Evolutionary conservation across 257 asterid species (phyloP).

Genomic region (Cinchona pubescens): DNA sequence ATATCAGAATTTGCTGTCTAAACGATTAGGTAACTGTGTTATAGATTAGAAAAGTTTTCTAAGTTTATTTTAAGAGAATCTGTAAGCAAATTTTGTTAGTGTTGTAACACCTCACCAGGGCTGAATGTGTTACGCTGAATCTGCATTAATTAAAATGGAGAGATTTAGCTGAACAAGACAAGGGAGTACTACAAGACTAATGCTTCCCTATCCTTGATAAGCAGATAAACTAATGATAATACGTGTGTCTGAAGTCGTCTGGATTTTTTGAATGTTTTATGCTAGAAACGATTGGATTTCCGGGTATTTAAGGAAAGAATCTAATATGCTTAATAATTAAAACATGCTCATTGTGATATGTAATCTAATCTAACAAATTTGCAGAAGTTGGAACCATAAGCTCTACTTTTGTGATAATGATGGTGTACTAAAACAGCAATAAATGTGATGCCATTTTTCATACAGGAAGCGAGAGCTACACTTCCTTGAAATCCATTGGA

Average conservation of each 20-base stretch:
- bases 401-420: not conserved
- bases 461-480: not conserved
- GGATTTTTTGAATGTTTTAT: not conserved
- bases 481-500: too few relatives aligned
- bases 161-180: not conserved
- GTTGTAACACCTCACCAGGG: not conserved
- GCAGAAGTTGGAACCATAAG: not conserved
- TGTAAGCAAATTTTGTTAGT: not conserved
- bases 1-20: too few relatives aligned
- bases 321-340: not conserved
- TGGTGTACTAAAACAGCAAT: not conserved
- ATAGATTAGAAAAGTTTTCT: too few relatives aligned
- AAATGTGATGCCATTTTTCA: not conserved
- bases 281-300: not conserved
- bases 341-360: not conserved
- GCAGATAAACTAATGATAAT: too few relatives aligned
- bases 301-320: not conserved
- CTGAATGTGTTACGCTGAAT: too few relatives aligned
- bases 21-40: too few relatives aligned
- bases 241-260: too few relatives aligned
- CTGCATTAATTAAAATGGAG: too few relatives aligned
- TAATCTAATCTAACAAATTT: not conserved
- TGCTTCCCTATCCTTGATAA: not conserved
- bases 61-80: too few relatives aligned
- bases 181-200: not conserved